phyloP scores from a whole-genome alignment of 1,284 basidiomycete genomes.

The Heterobasidion annosum region DNA sequence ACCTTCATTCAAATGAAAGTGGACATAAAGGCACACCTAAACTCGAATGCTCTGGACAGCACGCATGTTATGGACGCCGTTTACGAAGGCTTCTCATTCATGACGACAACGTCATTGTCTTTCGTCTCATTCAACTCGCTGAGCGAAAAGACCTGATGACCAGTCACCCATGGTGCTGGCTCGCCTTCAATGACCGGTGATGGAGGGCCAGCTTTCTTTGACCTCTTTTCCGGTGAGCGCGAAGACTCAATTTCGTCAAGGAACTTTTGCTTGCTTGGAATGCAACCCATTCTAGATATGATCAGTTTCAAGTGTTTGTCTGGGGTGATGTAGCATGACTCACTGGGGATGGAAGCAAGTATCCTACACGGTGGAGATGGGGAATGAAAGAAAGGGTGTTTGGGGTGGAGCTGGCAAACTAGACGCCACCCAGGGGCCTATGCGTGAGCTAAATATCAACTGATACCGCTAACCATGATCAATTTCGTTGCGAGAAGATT shows the following conservation, averaged over 20 bases:
- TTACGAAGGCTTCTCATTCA: slow-evolving; percentile 7
- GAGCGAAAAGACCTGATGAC: slow-evolving; percentile 16
- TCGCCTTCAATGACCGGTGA: slow-evolving; percentile 22
- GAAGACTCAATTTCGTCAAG: slow-evolving; percentile 10
- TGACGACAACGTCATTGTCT: slow-evolving; percentile 1
- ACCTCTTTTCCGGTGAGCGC: background rate
- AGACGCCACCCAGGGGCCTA: no score
- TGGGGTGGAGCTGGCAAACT: no score
- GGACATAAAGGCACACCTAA: no score
- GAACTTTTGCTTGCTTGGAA: slow-evolving; percentile 30
- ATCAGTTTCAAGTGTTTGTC: background rate
- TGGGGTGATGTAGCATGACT: background rate
- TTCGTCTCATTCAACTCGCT: slow-evolving; percentile 16
- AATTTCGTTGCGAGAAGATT: background rate
- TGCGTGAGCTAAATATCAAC: no score
- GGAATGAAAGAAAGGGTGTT: no score
- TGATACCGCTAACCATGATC: background rate
- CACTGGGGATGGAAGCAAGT: background rate
- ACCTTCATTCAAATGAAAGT: no score
- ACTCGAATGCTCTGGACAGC: background rate
- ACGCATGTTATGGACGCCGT: background rate
- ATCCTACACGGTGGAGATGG: no score
- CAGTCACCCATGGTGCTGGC: slow-evolving; percentile 23
- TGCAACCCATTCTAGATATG: slow-evolving; percentile 27
- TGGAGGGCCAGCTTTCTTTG: slow-evolving; percentile 5